Base-by-base conservation (phyloP, 2,329 filamentous ascomycete genomes). In the Verticillium klebahnii region DNA sequence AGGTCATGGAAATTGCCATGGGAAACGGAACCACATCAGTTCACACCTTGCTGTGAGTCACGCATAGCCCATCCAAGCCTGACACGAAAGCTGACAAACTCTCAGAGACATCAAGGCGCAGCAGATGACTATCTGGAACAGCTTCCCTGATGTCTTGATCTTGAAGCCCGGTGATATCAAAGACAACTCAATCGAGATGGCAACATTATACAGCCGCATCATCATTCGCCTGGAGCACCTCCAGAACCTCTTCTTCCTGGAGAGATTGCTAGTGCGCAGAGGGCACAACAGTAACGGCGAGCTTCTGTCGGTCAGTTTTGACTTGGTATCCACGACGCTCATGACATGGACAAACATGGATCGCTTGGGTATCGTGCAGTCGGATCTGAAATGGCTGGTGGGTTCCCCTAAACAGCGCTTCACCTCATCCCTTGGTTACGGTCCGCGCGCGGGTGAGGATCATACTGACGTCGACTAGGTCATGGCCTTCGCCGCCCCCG, bases 181-280 rank as follows among this genome's bases (percentile, higher is more conserved):
- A 12, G 68, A 75, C 8, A 67, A 68, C 0, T 67, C 71, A 1
- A 45, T 72, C 1, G 64, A 73, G 5, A 62, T 73, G 0, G 64
- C 72, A 0, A 67, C 70, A 0, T 63, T 82, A 0, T 82, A 81
- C 59, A 73, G 74, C 5, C 73, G 80, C 2, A 75, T 83, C 15
- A 69, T 86, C 1, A 70, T 83, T 1, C 75, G 76, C 2, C 74
- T 85, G 2, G 77, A 81, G 25, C 79, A 84, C 56, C 70, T 86
- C 0, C 81, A 86, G 52, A 87, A 86, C 45, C 73, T 84, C 2
- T 87, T 89, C 62, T 78, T 88, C 11, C 73, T 87, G 6, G 82
- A 88, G 61, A 76, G 86, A 17, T 76, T 87, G 0, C 71, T 88
- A 9, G 74, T 82, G 25, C 83, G 82, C 19, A 70, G 72, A 2